phyloP scores from a whole-genome alignment of 1,284 basidiomycete genomes.

The Calocybe gambosa region DNA sequence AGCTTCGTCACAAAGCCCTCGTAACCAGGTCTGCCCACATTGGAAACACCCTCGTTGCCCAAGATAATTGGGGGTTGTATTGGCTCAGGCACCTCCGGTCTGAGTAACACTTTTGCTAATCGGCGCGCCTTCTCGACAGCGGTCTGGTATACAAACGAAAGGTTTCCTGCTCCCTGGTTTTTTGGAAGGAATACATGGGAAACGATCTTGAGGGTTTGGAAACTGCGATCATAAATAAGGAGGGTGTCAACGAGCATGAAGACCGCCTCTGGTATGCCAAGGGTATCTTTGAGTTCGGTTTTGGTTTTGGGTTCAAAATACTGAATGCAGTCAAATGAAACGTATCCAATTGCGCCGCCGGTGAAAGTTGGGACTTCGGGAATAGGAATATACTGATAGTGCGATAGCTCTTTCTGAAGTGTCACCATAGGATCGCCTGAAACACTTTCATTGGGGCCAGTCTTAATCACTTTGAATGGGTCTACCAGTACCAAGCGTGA shows the following conservation, averaged over 20 bases:
- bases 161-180: slow-evolving; percentile 52
- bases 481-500: slow-evolving; percentile 42
- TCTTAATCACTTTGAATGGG: slow-evolving; percentile 88
- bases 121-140: slow-evolving; percentile 75
- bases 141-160: slow-evolving; percentile 78
- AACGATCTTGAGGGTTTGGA: slow-evolving; percentile 90
- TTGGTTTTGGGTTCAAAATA: slow-evolving; percentile 96
- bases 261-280: slow-evolving; percentile 88
- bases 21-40: slow-evolving; percentile 93
- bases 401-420: slow-evolving; percentile 82
- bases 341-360: slow-evolving; percentile 96
- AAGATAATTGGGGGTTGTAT: slow-evolving; percentile 64
- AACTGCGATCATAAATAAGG: slow-evolving; percentile 96
- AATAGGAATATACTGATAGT: slow-evolving; percentile 87
- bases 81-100: slow-evolving; percentile 58
- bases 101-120: slow-evolving; percentile 63
- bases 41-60: slow-evolving; percentile 73
- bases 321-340: slow-evolving; percentile 93
- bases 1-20: slow-evolving; percentile 88
- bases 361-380: slow-evolving; percentile 94
- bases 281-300: slow-evolving; percentile 63
- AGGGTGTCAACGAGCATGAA: slow-evolving; percentile 97
- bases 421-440: slow-evolving; percentile 84
- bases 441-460: slow-evolving; percentile 79
- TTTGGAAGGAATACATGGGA: slow-evolving; percentile 89